Conservation (phyloP, 164 flowering plant species). For the Nymphaea thermarum region DNA sequence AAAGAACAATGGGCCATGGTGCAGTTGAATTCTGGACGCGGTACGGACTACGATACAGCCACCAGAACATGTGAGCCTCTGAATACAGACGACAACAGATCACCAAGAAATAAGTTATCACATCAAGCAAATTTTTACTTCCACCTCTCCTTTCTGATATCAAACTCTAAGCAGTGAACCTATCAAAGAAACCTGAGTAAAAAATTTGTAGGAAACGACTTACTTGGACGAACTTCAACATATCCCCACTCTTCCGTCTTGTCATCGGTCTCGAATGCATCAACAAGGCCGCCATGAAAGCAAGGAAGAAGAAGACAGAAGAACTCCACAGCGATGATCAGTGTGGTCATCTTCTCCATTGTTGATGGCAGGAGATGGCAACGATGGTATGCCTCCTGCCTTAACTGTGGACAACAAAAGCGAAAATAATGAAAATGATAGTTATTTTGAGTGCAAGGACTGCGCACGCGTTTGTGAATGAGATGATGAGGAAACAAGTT, state of each 20-base stretch:
- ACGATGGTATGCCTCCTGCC: background rate
- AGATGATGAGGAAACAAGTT: too few relatives aligned
- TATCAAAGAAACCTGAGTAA: background rate
- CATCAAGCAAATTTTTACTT: too few relatives aligned
- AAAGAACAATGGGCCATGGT: slow-evolving; percentile 49
- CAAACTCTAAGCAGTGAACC: background rate
- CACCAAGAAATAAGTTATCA: background rate
- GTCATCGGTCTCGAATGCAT: slow-evolving; percentile 23
- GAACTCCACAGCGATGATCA: background rate
- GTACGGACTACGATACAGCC: slow-evolving; percentile 43
- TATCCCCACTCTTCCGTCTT: slow-evolving; percentile 53
- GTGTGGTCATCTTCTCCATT: slow-evolving; percentile 13
- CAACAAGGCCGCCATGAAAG: slow-evolving; percentile 8
- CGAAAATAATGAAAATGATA: too few relatives aligned
- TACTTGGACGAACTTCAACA: slow-evolving; percentile 45
- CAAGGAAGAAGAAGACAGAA: slow-evolving; percentile 5
- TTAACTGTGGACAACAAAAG: too few relatives aligned
- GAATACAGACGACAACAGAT: background rate
- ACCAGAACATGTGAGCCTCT: slow-evolving; percentile 63
- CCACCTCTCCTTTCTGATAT: too few relatives aligned
- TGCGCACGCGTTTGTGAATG: too few relatives aligned
- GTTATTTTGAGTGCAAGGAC: too few relatives aligned
- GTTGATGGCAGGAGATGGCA: background rate
- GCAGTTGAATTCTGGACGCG: slow-evolving; percentile 25
- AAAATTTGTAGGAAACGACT: background rate